Base-by-base conservation (phyloP, 106 monocot genomes). In the Narthecium ossifragum region DNA sequence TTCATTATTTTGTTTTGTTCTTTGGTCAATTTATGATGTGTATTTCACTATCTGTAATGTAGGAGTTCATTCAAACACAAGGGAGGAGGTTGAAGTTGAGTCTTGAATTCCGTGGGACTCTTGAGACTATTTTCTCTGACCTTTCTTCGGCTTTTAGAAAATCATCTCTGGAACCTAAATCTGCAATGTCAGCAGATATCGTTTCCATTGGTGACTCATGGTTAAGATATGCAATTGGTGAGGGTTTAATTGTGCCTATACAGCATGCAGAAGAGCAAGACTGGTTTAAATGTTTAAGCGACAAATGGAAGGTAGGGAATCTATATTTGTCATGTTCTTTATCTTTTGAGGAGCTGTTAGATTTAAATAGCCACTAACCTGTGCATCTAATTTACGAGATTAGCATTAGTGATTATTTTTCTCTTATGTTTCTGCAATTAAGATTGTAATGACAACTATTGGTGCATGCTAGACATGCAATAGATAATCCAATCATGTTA, bases 151-250 rank as follows among this genome's bases (percentile, higher is more conserved):
- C 78, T 74, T 74, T 66, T n/a, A 80, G 72, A 31, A 98, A 72
- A 62, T 71, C 62, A 48, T 49, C 14, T 25, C 25, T 98, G 58
- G 63, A 58, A 10, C 66, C 78, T 14, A 98, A 98, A 51, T 90
- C 87, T 48, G 72, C 77, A 24, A 98, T 91, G 96, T 65, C 87
- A 38, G 86, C 96, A 65, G 96, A 98, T 79, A 30, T 84, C 64
- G 80, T 98, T 29, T 80, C 96, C 20, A 47, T 98, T 57, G 96
- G 90, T 37, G 96, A 90, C 65, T 87, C 96, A 13, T 98, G 96
- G 96, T 73, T 98, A 13, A 68, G 68, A 56, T 57, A 31, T 70
- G 96, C 90, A 1, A 74, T 98, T 60, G 49, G 36, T 32, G 76
- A 55, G 33, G 72, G 81, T 61, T 76, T 98, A 52, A 75, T 98